These are phyloP conservation scores for Ustilago crameri DNA, from an alignment of 1,284 basidiomycete species.

Conservation along the genomic window DNA sequence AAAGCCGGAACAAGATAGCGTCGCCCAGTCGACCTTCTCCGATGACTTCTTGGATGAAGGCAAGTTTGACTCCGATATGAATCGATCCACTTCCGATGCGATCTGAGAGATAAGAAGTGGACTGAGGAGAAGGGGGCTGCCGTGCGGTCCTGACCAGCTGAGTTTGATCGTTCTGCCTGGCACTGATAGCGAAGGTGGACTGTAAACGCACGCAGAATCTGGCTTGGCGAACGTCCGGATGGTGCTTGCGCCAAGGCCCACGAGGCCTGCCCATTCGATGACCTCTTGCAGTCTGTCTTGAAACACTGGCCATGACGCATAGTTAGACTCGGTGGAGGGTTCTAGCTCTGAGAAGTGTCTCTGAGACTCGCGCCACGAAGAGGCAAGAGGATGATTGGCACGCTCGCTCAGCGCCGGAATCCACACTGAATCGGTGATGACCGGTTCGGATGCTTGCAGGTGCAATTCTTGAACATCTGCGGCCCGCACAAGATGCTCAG, in stretches of 20 bases:
- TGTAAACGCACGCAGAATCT: conserved; percentile 33
- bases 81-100: conserved; percentile 13
- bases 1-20: conserved; percentile 41
- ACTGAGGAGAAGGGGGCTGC: conserved; percentile 21
- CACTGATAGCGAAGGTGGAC: conserved; percentile 11
- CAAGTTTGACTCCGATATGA: background rate
- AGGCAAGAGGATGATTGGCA: conserved; percentile 5
- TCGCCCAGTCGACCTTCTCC: conserved; percentile 24
- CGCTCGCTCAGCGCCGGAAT: conserved; percentile 24
- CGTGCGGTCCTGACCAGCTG: conserved; percentile 9
- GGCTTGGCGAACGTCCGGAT: conserved; percentile 28
- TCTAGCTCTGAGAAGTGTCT: conserved; percentile 26
- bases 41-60: background rate
- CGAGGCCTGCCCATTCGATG: conserved; percentile 45
- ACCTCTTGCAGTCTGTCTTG: conserved; percentile 24
- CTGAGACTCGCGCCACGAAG: conserved; percentile 11
- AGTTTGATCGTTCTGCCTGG: conserved; percentile 29
- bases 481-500: conserved; percentile 26
- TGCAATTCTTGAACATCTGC: conserved; percentile 11
- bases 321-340: background rate
- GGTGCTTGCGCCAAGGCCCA: conserved; percentile 15
- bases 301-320: conserved; percentile 21
- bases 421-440: conserved; percentile 35
- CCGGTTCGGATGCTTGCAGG: background rate
- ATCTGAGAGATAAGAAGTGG: conserved; percentile 22